Base-by-base conservation (phyloP, 2,329 filamentous ascomycete genomes). In the Claviceps maximensis region DNA sequence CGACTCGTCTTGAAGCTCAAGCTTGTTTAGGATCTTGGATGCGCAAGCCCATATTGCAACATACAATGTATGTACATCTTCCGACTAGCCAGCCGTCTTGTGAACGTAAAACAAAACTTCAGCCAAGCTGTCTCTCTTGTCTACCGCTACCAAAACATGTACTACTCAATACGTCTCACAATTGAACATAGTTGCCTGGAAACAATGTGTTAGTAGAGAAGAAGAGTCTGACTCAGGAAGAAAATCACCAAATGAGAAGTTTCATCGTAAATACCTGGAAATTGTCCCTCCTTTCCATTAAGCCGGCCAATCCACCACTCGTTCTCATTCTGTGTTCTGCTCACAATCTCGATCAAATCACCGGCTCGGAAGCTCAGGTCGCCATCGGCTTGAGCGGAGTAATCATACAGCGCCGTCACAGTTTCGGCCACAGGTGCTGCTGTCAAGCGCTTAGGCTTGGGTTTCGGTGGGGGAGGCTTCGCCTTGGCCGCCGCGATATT, bases 291-390 rank as follows among this genome's bases (percentile, higher is more conserved):
- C 70, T 84, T 85, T 49, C 86, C 89, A 55, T 85, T 76, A 52
- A 95, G 65, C 65, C 82, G 87, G 40, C 93, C 93, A 9, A 78
- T 84, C 93, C 93, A 98, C 93, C 93, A 98, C 69, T 98, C 93
- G 61, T 98, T 97, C 50, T 88, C 84, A 62, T 95, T 96, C 57
- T 79, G 76, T n/a, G 89, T 95, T 59, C 87, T 79, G 55, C 77
- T 78, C 2, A 93, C 67, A 60, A 98, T 90, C 67, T 97, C 90
- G 62, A 98, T 97, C 4, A 86, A 72, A 57, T 98, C 93, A 5
- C 91, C 90, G 0, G 88, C 82, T 19, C 78, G 79, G 71, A 98
- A 98, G 62, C 87, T 95, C 57, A 98, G 73, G 65, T 98, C 93
- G 3, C 90, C 90, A 58, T 95, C 89, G 1, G 91, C 90, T 66